Evolutionary conservation across 169 alveolate species (phyloP).

Genomic region (Plasmodium knowlesi): DNA sequence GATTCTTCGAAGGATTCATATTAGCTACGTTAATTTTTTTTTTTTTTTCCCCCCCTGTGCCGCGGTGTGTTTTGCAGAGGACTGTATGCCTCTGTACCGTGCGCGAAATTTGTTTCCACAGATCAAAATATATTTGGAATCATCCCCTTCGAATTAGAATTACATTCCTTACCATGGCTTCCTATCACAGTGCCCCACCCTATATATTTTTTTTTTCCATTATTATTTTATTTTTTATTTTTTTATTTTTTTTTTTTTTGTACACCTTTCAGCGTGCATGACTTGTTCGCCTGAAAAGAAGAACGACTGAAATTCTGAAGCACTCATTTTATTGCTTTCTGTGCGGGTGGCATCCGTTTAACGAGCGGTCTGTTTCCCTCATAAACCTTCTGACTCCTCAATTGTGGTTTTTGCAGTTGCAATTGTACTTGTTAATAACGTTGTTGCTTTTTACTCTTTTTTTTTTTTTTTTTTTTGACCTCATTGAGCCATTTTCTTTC

Average conservation of each 20-base stretch:
- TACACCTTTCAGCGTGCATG: neutral
- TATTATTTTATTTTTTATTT: neutral
- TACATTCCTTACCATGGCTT: neutral
- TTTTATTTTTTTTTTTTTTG: neutral
- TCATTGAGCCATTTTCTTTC: neutral
- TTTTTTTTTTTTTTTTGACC: neutral
- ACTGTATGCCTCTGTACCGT: neutral
- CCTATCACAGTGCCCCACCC: neutral
- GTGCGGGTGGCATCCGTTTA: neutral
- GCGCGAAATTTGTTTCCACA: neutral
- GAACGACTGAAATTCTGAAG: neutral
- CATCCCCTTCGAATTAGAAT: neutral
- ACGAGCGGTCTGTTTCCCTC: neutral
- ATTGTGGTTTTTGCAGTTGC: neutral
- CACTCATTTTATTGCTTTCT: neutral
- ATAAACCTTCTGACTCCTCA: neutral
- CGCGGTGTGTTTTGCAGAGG: neutral
- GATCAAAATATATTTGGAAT: neutral
- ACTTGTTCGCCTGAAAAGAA: neutral
- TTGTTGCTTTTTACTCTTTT: neutral
- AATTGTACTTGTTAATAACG: neutral
- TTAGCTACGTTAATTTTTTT: neutral
- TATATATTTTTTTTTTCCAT: too few relatives aligned
- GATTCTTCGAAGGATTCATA: constrained; percentile 69
- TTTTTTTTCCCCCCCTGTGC: neutral